Percentiles rank a stretch among this genome's conserved stretches.
Conservation (phyloP, 2,329 filamentous ascomycete genomes). For the Thielaviopsis ethacetica region DNA sequence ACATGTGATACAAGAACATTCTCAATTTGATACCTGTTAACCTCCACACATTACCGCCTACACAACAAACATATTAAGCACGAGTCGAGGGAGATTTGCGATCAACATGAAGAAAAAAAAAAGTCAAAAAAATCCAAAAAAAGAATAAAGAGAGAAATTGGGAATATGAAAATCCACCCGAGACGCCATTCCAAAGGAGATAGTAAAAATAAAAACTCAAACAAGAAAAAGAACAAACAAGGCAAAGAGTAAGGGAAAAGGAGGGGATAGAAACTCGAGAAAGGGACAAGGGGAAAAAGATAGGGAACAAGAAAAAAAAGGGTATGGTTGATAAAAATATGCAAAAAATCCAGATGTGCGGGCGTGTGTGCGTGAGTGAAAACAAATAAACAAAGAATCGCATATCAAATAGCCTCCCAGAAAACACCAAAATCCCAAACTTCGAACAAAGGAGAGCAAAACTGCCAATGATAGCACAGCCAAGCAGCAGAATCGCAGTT, state of each 20-base stretch:
- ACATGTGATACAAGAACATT: constrained; percentile 1
- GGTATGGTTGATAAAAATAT: constrained; percentile 14
- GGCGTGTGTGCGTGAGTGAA: not conserved
- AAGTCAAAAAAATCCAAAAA: constrained; percentile 1
- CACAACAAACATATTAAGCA: not conserved
- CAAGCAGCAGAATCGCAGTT: not conserved
- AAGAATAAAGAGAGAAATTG: constrained; percentile 16
- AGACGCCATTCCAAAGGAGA: constrained; percentile 13
- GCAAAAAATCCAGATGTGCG: constrained; percentile 17
- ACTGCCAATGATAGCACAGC: not conserved
- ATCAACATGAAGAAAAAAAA: not conserved
- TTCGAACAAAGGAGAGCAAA: not conserved
- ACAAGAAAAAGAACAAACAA: constrained; percentile 11
- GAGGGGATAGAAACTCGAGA: constrained; percentile 11
- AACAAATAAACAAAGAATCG: not conserved
- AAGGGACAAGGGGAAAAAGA: constrained; percentile 15
- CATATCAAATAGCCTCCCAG: not conserved
- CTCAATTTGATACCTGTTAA: not conserved
- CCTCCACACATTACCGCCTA: not conserved
- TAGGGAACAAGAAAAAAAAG: constrained; percentile 12
- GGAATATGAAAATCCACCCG: constrained; percentile 14
- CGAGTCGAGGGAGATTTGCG: not conserved
- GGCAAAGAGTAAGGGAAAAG: constrained; percentile 11
- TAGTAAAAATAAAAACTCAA: constrained; percentile 11
- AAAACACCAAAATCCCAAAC: not conserved